Evolutionary conservation across 2,329 filamentous ascomycete species (phyloP).

Genomic region (Phaeomoniella chlamydospora): DNA sequence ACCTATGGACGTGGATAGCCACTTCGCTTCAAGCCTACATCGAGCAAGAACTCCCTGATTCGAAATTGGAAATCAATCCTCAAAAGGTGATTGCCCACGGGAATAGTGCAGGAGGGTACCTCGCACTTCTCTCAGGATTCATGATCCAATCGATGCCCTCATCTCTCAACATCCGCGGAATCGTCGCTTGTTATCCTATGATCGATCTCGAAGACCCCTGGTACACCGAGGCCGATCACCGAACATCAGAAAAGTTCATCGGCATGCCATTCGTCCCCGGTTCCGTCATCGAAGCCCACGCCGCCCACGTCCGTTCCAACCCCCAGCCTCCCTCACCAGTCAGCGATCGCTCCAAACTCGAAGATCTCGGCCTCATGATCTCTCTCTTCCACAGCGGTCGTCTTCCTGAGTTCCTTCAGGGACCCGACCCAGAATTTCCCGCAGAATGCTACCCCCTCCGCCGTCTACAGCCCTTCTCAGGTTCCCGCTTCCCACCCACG

Average conservation of each 20-base stretch:
- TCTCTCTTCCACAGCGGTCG: not conserved
- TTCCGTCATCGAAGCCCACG: conserved; percentile 13
- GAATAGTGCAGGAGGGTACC: conserved; percentile 17
- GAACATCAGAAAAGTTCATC: conserved; percentile 5
- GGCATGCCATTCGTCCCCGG: conserved; percentile 4
- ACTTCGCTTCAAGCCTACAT: conserved; percentile 8
- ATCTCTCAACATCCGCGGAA: conserved; percentile 15
- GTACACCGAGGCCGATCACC: conserved; percentile 8
- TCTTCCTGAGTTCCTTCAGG: not conserved
- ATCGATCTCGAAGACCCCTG: conserved; percentile 12
- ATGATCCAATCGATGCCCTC: conserved; percentile 11
- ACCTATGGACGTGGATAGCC: conserved; percentile 34
- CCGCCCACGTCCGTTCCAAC: conserved; percentile 14
- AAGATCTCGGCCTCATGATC: conserved; percentile 1
- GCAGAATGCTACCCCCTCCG: conserved; percentile 1
- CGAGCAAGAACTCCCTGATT: conserved; percentile 1
- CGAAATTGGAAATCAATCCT: conserved; percentile 9
- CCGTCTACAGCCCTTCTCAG: not conserved
- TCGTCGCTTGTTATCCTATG: conserved; percentile 17
- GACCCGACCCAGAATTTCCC: not conserved
- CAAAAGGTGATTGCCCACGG: conserved; percentile 14
- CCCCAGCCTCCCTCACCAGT: not conserved
- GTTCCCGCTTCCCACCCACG: not conserved
- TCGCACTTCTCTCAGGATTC: conserved; percentile 11
- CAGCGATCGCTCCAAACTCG: not conserved